Evolutionary conservation across 2,329 filamentous ascomycete genomes (phyloP).

Genomic region (Aschersonia sp.): DNA sequence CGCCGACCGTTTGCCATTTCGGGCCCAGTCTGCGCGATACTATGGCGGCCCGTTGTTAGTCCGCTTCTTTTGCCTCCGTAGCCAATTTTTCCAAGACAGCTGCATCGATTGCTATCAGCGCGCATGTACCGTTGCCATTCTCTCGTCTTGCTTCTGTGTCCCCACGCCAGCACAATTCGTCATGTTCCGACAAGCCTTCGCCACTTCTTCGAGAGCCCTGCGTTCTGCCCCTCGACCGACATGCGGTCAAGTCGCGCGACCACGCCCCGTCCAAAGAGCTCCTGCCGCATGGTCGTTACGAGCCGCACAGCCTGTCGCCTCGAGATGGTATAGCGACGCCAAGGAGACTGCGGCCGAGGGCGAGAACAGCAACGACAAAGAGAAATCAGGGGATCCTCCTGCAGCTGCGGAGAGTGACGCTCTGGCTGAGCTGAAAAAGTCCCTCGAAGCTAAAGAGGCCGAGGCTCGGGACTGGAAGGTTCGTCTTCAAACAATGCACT

Average conservation of each 20-base stretch:
- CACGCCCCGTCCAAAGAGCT: conserved; percentile 22
- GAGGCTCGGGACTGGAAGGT: conserved; percentile 72
- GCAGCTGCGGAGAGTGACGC: conserved; percentile 16
- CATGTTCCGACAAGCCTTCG: conserved; percentile 32
- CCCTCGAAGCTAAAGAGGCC: conserved; percentile 35
- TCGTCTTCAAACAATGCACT: conserved; percentile 8
- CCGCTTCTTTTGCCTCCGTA: conserved; percentile 7
- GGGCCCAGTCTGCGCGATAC: neutral
- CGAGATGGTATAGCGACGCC: conserved; percentile 35
- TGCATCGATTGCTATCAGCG: conserved; percentile 13
- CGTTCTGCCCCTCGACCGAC: conserved; percentile 23
- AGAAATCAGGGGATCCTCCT: too few species aligned
- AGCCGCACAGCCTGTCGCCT: conserved; percentile 17
- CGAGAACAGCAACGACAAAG: conserved; percentile 6
- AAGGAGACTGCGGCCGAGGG: conserved; percentile 18
- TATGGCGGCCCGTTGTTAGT: conserved; percentile 15
- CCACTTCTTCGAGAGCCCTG: conserved; percentile 27
- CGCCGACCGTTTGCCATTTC: neutral
- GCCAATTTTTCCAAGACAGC: neutral
- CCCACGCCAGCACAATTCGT: conserved; percentile 5
- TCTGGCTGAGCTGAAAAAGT: conserved; percentile 32
- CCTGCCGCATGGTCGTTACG: conserved; percentile 21
- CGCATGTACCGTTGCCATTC: conserved; percentile 4
- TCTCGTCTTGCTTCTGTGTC: conserved; percentile 3
- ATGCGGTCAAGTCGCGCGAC: conserved; percentile 18